Base-by-base conservation (phyloP, 2,329 filamentous ascomycete species). In the Calonectria pauciramosa region DNA sequence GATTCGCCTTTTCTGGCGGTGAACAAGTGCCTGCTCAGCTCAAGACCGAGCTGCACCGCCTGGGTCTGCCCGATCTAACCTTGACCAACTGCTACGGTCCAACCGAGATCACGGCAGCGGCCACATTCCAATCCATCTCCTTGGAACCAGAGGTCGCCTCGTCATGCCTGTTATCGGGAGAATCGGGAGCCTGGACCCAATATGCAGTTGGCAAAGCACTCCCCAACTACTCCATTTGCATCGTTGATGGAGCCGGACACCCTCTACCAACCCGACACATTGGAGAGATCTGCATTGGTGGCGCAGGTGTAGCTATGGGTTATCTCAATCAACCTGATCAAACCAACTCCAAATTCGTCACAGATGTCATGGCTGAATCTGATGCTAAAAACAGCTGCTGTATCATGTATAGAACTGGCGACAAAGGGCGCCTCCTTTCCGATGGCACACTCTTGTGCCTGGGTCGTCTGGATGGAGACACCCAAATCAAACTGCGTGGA, bases 401-500 rank as follows among this genome's bases (percentile, higher is more conserved):
- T 2, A 34, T 67, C 44, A 26, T 52, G 32, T 52, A 67, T 38
- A 44, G 44, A 16, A 41, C 38, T 23, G 26, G 60, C 23, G 36
- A 70, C 14, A 32, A 44, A 4, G 56, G 68, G 26, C 59, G 59
- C 13, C 32, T 70, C 9, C 44, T n/a, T 1, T 32, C 18, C 1
- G 52, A 70, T n/a, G 68, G 68, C 38, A 64, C 28, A 9, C 14
- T 70, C 10, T 54, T n/a, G 16, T 49, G 36, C 7, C 44, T 54
- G 10, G 68, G 68, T 18, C 68, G 68, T 20, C 26, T 70, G 3
- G 59, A 64, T 18, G 68, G 68, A 2, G 23, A 32, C 14, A 70
- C 56, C 11, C 20, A 30, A 26, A 36, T 70, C 44, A 70, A 70
- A 34, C 26, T 70, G 6, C 44, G 68, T 41, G 68, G 68, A n/a